phyloP scores from a whole-genome alignment of 2,329 filamentous ascomycete genomes.

The Cordyceps javanica region DNA sequence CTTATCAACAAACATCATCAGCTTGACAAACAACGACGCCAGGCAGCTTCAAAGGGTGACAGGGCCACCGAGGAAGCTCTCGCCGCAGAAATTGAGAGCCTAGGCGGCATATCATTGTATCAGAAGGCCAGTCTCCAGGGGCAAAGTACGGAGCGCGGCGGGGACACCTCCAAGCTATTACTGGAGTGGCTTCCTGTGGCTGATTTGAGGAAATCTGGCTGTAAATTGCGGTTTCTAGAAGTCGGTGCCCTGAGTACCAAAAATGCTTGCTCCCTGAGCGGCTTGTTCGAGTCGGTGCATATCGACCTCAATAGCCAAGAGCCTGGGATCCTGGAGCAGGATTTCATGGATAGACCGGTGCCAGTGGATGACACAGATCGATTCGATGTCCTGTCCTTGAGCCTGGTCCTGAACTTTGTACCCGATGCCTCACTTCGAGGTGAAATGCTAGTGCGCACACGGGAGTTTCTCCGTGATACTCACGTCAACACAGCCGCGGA shows the following conservation, averaged over 20 bases:
- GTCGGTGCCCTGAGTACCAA: slow-evolving; percentile 78
- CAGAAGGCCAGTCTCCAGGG: slow-evolving; percentile 64
- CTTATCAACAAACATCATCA: slow-evolving; percentile 62
- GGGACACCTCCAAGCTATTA: slow-evolving; percentile 59
- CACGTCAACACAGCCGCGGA: slow-evolving; percentile 15
- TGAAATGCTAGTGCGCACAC: slow-evolving; percentile 75
- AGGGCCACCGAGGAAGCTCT: slow-evolving; percentile 37
- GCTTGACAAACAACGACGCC: slow-evolving; percentile 54
- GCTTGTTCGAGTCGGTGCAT: slow-evolving; percentile 65
- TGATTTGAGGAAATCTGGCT: slow-evolving; percentile 21
- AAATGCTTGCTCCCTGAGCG: slow-evolving; percentile 75
- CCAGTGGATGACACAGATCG: slow-evolving; percentile 54
- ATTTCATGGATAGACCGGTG: slow-evolving; percentile 85
- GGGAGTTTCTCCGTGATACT: slow-evolving; percentile 55
- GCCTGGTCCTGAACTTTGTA: slow-evolving; percentile 90
- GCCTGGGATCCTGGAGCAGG: slow-evolving; percentile 74
- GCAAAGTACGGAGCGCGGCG: slow-evolving; percentile 58
- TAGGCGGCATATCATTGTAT: slow-evolving; percentile 58
- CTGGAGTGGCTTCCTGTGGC: slow-evolving; percentile 52
- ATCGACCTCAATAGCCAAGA: slow-evolving; percentile 90
- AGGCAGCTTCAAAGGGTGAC: slow-evolving; percentile 50
- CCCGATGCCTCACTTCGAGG: slow-evolving; percentile 69
- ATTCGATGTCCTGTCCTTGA: slow-evolving; percentile 89
- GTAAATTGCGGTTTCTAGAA: slow-evolving; percentile 65
- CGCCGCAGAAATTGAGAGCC: slow-evolving; percentile 45